Evolutionary conservation across 805 yeast genomes (phyloP), one percentile per base, ranked within the genome.

Genomic region (Cephaloascus albidus): DNA sequence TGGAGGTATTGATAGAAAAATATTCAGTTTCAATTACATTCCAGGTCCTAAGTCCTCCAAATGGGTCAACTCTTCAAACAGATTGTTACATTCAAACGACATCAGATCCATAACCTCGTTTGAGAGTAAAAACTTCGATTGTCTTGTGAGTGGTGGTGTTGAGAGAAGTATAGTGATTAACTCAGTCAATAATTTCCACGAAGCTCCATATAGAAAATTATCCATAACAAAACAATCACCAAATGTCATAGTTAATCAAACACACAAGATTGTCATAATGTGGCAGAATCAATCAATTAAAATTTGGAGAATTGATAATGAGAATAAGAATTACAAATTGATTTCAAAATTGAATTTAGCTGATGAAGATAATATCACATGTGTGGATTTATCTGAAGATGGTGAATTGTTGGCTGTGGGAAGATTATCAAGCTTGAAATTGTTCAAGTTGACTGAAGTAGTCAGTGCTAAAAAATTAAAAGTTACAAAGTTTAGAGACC

Each of bases 1-100:
- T 33, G 94, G 93, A 4, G 97, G 98, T 50, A 88, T 93, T 36
- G 99, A 93, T 57, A 74, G 97, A 51, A 88, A 88, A 54, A 86
- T 93, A 37, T 84, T 77, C 53, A 83, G 80, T 51, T 85, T 82
- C 58, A 67, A 70, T 43, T 59, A 23, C 28, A 47, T 45, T 38
- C 54, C 52, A 36, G 44, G 46, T 15, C 42, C 50, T 16, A 55
- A 55, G 28, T 43, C 44, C 4, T 45, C 61, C 33, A 78, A 78
- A 53, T 90, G 97, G 97, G 74, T 83, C 15, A 81, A 77, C 50
- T 71, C 78, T 45, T 73, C 79, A 39, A 85, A 80, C 57, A 72
- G 96, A 52, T 68, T 90, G 39, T 68, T 88, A 44, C 97, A 93
- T 57, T 76, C 93, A 32, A 80, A 84, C 54, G 97, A 89, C 58